Evolutionary conservation across 306 rosid genomes (phyloP), one percentile per base, ranked within the genome.

Genomic region (Malus sylvestris): DNA sequence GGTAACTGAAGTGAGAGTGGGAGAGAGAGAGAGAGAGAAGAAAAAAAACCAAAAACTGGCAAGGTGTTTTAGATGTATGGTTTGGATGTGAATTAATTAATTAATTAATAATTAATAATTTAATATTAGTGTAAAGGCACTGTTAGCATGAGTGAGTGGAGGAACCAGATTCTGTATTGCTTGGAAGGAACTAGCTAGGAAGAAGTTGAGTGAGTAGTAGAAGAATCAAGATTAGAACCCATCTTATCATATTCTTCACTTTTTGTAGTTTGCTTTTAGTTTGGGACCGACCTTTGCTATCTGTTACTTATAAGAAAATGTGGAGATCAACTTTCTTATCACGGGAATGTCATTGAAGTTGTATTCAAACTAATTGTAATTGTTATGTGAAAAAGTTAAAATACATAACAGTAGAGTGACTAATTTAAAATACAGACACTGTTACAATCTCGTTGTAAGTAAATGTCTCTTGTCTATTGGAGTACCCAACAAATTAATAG

Each of bases 91-190:
- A 76, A 69, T 73, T 78, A 29, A 15, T 30, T 30, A 30, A 25
- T 25, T 62, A 62, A 29, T 22, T n/a, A 29, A 6, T 14, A 63
- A 32, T 63, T 30, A 68, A 65, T 57, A 67, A 22, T n/a, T 19
- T 72, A 66, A 72, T 59, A 0, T 45, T 78, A 53, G 79, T 84
- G 83, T 79, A 81, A 75, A 88, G 81, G 81, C 79, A 78, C 59
- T 66, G 49, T 74, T 72, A 75, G 81, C 62, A 66, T 64, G 70
- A 64, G 72, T 52, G 64, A 63, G 38, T 61, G 68, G 68, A 71
- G 51, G 72, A 67, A 49, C 29, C 78, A 64, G 77, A 68, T 68
- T 72, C 71, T 49, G 18, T 8, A 35, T 58, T 68, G 64, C 64
- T 76, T 76, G 44, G 61, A n/a, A 59, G 58, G 33, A 75, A 81